phyloP scores from a whole-genome alignment of 192 early-diverging fungal species.

The Physocladia obscura region DNA sequence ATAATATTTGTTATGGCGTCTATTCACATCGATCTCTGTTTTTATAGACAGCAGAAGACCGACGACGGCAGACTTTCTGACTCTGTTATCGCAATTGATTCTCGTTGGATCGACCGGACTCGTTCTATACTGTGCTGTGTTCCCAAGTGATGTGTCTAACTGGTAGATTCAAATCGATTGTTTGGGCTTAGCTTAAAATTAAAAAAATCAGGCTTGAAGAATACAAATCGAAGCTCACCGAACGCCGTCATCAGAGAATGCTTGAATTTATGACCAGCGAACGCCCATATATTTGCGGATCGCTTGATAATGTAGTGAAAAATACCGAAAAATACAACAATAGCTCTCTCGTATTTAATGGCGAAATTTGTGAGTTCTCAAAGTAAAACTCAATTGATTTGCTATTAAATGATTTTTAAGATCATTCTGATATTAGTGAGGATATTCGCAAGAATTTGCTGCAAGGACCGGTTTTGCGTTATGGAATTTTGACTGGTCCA shows the following conservation, averaged over 20 bases:
- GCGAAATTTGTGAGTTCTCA: conserved; percentile 4
- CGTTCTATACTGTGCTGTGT: conserved; percentile 2
- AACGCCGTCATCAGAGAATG: conserved; percentile 22
- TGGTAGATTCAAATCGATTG: too few species aligned
- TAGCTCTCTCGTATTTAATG: conserved; percentile 13
- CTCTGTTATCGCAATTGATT: conserved; percentile 15
- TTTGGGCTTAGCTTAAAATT: too few species aligned
- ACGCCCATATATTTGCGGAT: conserved; percentile 2
- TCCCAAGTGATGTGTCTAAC: too few species aligned
- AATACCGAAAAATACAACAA: not conserved
- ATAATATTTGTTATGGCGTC: too few species aligned
- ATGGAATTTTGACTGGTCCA: conserved; percentile 25
- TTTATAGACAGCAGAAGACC: too few species aligned
- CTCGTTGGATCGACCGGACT: conserved; percentile 9
- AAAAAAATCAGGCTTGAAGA: not conserved
- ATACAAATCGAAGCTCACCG: conserved; percentile 21
- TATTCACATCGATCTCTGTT: too few species aligned
- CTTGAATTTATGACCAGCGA: conserved; percentile 24
- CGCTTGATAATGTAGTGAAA: not conserved
- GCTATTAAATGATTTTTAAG: too few species aligned
- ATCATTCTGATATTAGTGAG: conserved; percentile 17
- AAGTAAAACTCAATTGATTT: too few species aligned
- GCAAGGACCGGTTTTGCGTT: conserved; percentile 18
- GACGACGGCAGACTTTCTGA: conserved; percentile 7
- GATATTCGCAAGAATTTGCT: conserved; percentile 3